Base-by-base conservation (phyloP, 805 yeast genomes). In the Yamadazyma takamatsuzukensis region DNA sequence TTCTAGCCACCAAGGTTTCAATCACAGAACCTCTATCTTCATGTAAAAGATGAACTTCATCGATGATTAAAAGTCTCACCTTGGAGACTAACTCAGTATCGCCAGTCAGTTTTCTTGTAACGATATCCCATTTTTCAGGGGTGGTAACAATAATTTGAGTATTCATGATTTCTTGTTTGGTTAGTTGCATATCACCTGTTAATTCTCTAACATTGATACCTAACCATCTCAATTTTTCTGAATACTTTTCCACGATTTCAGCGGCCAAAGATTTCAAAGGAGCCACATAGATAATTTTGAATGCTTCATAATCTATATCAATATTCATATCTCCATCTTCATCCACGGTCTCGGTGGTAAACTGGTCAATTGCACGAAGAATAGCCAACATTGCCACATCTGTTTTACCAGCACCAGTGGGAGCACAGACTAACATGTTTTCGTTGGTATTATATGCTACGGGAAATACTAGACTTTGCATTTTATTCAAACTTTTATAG, bases 41-140 rank as follows among this genome's bases (percentile, higher is more conserved):
- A 48, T 93, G 97, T 33, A 93, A 70, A 51, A 93, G 66, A 70
- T 93, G 98, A 0, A 93, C 97, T 61, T 93, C 98, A 68, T 93
- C 98, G 40, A 93, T 89, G 38, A 93, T 86, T 36, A 93, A 62
- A 10, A 93, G 61, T 54, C 81, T 85, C 7, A 93, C 94, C 47
- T 87, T 88, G 9, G 83, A 77, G 2, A 86, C 85, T 29, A 89
- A 58, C 45, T 88, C 95, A 30, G 76, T 77, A 48, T 89, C 97
- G 32, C 96, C 97, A 45, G 73, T 82, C 23, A 89, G 81, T 53
- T 93, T 93, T 52, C 97, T 75, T 0, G 98, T 90, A 2, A 93
- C 96, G 2, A 93, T 97, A 61, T 93, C 97, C 97, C 97, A 90
- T 51, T 89, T 90, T 53, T 93, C 98, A 0, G 97, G 97, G 0